These are phyloP conservation scores for Vicia faba DNA, from an alignment of 306 rosid genomes.

Conservation along the genomic window DNA sequence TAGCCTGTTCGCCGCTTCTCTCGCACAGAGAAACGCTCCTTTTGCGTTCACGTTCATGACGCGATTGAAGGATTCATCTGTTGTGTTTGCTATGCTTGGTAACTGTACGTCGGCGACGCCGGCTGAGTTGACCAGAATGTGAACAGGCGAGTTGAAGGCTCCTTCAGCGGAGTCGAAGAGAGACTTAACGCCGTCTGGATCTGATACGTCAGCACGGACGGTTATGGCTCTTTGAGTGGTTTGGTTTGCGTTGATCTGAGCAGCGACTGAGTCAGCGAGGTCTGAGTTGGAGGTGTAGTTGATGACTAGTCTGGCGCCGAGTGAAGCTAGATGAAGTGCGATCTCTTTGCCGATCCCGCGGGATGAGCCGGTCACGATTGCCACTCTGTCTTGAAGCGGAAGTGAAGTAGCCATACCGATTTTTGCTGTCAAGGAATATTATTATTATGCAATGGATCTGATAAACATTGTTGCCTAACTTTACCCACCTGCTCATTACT, in stretches of 20 bases:
- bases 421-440: too few species aligned
- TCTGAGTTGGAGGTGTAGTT: constrained; percentile 49
- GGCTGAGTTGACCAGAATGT: constrained; percentile 55
- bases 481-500: too few species aligned
- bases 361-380: constrained; percentile 59
- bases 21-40: constrained; percentile 55
- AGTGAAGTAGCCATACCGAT: background rate
- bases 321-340: constrained; percentile 53
- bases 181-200: constrained; percentile 46
- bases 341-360: constrained; percentile 57
- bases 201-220: constrained; percentile 55
- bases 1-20: constrained; percentile 55
- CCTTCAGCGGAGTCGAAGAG: constrained; percentile 56
- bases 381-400: constrained; percentile 47
- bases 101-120: constrained; percentile 43
- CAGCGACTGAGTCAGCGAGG: constrained; percentile 44
- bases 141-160: constrained; percentile 44
- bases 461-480: too few species aligned
- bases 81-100: constrained; percentile 39
- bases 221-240: constrained; percentile 40
- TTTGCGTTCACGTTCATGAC: constrained; percentile 45
- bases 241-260: constrained; percentile 38
- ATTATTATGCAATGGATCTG: too few species aligned
- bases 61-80: constrained; percentile 44
- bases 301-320: constrained; percentile 53